phyloP scores from a whole-genome alignment of 257 asterid species.

The Ilex asprella region DNA sequence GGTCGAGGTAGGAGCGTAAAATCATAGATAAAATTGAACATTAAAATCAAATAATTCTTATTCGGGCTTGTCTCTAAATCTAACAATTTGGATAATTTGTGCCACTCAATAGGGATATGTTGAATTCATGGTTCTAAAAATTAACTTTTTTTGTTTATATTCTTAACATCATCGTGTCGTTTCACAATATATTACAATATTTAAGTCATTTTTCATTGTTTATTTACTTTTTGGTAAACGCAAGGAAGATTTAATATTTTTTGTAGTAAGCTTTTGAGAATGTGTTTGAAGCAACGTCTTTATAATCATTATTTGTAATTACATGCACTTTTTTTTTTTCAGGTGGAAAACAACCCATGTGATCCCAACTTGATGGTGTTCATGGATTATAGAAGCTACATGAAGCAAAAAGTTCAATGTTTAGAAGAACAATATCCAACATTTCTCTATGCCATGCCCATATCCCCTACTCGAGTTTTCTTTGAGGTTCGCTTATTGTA shows the following conservation, averaged over 20 bases:
- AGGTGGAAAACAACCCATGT: constrained; percentile 96
- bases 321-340: neutral
- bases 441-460: constrained; percentile 95
- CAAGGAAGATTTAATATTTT: neutral
- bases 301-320: neutral
- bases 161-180: too few relatives aligned
- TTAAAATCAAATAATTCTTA: too few relatives aligned
- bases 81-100: too few relatives aligned
- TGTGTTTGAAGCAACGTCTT: neutral
- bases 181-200: neutral
- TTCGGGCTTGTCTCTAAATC: too few relatives aligned
- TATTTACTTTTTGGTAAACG: neutral
- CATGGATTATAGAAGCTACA: constrained; percentile 94
- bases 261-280: too few relatives aligned
- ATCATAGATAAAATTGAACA: too few relatives aligned
- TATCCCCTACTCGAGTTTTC: constrained; percentile 82
- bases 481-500: constrained; percentile 54
- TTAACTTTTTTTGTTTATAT: too few relatives aligned
- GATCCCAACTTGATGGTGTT: constrained; percentile 94
- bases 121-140: too few relatives aligned
- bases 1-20: constrained; percentile 64
- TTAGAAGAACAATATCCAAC: constrained; percentile 77
- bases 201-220: neutral
- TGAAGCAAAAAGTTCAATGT: constrained; percentile 37
- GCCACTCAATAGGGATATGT: too few relatives aligned